Evolutionary conservation across 345 rosid genomes (phyloP), one percentile per base, ranked within the genome.

Genomic region (Populus ilicifolia): DNA sequence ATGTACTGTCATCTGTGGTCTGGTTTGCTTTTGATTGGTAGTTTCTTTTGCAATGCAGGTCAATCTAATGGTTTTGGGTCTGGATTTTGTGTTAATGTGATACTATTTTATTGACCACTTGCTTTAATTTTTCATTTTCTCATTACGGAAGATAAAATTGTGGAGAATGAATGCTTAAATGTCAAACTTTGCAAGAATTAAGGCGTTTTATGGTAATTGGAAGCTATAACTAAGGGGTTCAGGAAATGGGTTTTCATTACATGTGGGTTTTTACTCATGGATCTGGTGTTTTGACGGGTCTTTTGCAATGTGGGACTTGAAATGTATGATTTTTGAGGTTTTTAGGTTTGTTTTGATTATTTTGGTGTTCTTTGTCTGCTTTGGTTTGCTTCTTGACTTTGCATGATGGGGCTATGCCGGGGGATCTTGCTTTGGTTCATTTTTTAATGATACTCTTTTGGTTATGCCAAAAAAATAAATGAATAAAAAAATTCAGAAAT

Each of bases 241-340:
- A 36, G 14, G 52, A 68, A 39, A 25, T 75, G 30, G 67, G 67
- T 78, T 65, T 67, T 75, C 33, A 71, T 82, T 84, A 87, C 88
- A 86, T 85, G 87, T 80, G 35, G 14, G 71, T 65, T 75, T 79
- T 62, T 27, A 70, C 33, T 36, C 27, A 63, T 62, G 85, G 91
- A 88, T 88, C 91, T 88, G 86, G 84, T 16, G 56, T 12, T 79
- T 72, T 70, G 6, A 33, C 48, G 50, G 70, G 66, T 2, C 72
- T 35, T 79, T 43, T 18, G n/a, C 0, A 67, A 63, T 79, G 67
- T 35, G 11, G 27, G 82, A 80, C 74, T 64, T 62, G 6, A 21
- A 71, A 44, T 74, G 77, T 56, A 18, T 23, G 16, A 30, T 66
- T 56, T 66, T 50, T 36, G 16, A 10, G 46, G 20, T 41, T 13